Percentiles rank a stretch among this genome's conserved stretches.
phyloP scores from a whole-genome alignment of 2,329 filamentous ascomycete genomes.

The Botrytis deweyae region DNA sequence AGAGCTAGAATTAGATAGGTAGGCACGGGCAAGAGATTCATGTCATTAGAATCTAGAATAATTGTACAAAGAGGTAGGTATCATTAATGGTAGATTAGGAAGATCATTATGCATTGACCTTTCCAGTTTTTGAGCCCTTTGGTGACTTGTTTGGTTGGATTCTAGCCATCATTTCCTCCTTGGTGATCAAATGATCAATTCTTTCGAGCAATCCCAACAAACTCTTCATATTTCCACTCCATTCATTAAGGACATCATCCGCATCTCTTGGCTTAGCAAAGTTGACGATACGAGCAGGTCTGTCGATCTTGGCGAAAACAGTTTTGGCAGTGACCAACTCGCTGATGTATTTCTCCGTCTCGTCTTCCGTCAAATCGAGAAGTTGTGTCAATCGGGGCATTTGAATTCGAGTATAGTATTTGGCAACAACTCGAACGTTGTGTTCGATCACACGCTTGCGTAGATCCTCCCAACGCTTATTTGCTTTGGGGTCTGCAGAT shows the following conservation, averaged over 20 bases:
- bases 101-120: constrained; percentile 34
- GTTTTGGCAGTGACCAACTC: constrained; percentile 97
- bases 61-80: constrained; percentile 38
- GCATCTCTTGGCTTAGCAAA: constrained; percentile 94
- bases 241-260: constrained; percentile 96
- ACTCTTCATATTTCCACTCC: constrained; percentile 98
- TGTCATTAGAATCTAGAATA: constrained; percentile 39
- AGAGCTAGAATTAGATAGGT: constrained; percentile 16
- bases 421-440: constrained; percentile 94
- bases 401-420: constrained; percentile 97
- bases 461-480: constrained; percentile 87
- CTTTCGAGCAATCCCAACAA: constrained; percentile 80
- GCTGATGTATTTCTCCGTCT: constrained; percentile 98
- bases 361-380: constrained; percentile 87
- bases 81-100: constrained; percentile 22
- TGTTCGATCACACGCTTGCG: constrained; percentile 99
- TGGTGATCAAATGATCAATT: constrained; percentile 97
- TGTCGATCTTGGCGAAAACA: constrained; percentile 95
- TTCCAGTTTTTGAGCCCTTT: constrained; percentile 41
- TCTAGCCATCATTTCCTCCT: constrained; percentile 99
- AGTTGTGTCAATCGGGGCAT: constrained; percentile 88
- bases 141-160: constrained; percentile 65
- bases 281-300: constrained; percentile 85
- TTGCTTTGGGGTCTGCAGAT: constrained; percentile 74
- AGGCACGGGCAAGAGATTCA: constrained; percentile 30